A percentile compares a stretch with the other conserved stretches of the same genome.
Conservation (phyloP, 441 rosid genomes). For the Metrosideros polymorpha region DNA sequence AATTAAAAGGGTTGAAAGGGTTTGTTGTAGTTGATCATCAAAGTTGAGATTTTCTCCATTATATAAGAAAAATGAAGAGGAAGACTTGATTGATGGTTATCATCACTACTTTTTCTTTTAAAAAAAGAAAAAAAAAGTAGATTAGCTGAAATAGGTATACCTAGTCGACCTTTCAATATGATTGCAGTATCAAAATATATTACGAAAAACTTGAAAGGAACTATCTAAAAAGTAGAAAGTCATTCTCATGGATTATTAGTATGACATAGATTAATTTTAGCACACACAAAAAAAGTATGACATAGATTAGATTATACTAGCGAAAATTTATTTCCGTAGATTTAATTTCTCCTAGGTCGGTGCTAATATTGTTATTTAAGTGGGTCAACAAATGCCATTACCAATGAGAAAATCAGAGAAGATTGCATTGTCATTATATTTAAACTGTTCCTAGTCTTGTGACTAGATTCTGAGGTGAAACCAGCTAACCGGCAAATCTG, state of each 20-base stretch:
- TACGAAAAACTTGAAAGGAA: not conserved
- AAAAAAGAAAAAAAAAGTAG: not conserved
- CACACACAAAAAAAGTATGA: not conserved
- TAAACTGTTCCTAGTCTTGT: not conserved
- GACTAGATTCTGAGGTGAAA: not conserved
- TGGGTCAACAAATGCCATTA: not conserved
- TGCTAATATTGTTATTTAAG: not conserved
- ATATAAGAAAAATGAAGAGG: not conserved
- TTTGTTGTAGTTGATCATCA: not conserved
- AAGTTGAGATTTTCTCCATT: not conserved
- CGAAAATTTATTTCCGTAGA: not conserved
- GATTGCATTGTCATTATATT: not conserved
- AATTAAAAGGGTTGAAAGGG: not conserved
- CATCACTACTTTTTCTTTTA: not conserved
- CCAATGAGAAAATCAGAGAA: not conserved
- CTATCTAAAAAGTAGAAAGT: not conserved
- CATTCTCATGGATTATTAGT: not conserved
- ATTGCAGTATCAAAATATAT: not conserved
- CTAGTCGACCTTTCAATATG: not conserved
- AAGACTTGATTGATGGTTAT: not conserved
- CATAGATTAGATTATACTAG: not conserved
- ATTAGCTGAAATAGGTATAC: not conserved
- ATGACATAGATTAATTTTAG: not conserved
- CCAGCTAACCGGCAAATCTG: not conserved
- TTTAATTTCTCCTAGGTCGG: not conserved